phyloP scores from a whole-genome alignment of 805 yeast genomes.

The Spathaspora arborariae region DNA sequence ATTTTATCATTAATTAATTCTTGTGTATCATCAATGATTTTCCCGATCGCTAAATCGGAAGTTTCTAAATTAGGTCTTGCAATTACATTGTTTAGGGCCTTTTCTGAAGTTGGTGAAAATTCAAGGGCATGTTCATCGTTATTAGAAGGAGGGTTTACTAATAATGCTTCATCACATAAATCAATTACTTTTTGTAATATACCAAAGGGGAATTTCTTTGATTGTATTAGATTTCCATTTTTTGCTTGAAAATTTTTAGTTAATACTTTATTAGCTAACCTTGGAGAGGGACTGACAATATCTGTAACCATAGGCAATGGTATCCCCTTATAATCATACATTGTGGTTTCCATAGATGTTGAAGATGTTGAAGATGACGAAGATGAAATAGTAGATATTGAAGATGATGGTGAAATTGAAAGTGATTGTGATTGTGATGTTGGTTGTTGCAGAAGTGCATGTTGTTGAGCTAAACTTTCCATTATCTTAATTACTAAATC shows the following conservation, averaged over 20 bases:
- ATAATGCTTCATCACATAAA: slow-evolving; percentile 70
- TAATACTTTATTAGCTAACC: slow-evolving; percentile 15
- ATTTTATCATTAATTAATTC: slow-evolving; percentile 58
- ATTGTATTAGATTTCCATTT: slow-evolving; percentile 23
- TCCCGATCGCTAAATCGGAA: slow-evolving; percentile 60
- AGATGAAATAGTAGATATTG: slow-evolving; percentile 6
- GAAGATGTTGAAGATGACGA: slow-evolving; percentile 7
- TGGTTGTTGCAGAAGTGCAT: not conserved
- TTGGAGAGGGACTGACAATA: slow-evolving; percentile 13
- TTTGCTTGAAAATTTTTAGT: slow-evolving; percentile 12
- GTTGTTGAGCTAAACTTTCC: slow-evolving; percentile 33
- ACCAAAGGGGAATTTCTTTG: slow-evolving; percentile 60
- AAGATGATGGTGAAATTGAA: slow-evolving; percentile 5
- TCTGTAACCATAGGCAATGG: slow-evolving; percentile 37
- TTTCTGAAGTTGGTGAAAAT: slow-evolving; percentile 59
- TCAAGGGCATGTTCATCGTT: slow-evolving; percentile 28
- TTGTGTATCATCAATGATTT: slow-evolving; percentile 66
- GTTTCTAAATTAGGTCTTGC: slow-evolving; percentile 40
- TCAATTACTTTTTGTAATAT: slow-evolving; percentile 55
- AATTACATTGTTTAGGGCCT: slow-evolving; percentile 47
- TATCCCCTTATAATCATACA: slow-evolving; percentile 55
- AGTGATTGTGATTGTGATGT: not conserved
- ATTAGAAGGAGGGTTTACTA: slow-evolving; percentile 54
- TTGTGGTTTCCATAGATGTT: slow-evolving; percentile 12
- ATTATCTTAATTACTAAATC: slow-evolving; percentile 43